Percentiles rank a stretch among this genome's conserved stretches.
These are phyloP conservation scores for Acorus calamus DNA, from an alignment of 106 monocot genomes.

Conservation along the genomic window DNA sequence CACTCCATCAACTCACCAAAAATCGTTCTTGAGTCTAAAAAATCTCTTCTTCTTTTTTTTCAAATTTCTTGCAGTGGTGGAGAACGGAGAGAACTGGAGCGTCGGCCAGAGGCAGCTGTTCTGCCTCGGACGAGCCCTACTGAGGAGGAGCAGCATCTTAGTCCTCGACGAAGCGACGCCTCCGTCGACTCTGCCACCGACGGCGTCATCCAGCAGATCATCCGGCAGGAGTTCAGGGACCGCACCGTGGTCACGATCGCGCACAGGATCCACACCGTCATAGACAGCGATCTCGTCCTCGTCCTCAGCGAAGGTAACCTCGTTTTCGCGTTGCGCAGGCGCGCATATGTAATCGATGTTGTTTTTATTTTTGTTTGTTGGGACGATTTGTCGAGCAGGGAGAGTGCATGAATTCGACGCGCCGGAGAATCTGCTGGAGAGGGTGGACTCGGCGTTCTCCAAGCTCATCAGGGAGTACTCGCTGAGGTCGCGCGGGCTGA, in stretches of 20 bases:
- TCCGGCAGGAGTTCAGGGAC: slow-evolving; percentile 48
- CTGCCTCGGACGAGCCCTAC: slow-evolving; percentile 68
- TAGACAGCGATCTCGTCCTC: slow-evolving; percentile 73
- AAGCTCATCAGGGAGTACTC: slow-evolving; percentile 79
- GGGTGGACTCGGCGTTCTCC: slow-evolving; percentile 71
- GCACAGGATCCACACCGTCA: slow-evolving; percentile 72
- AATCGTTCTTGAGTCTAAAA: too few species aligned
- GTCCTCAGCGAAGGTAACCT: slow-evolving; percentile 58
- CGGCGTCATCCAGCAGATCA: slow-evolving; percentile 49
- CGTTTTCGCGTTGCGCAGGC: neutral
- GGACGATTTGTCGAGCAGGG: slow-evolving; percentile 29
- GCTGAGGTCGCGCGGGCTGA: slow-evolving; percentile 24
- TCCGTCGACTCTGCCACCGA: slow-evolving; percentile 80
- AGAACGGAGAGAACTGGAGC: slow-evolving; percentile 84
- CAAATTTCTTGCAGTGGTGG: slow-evolving; percentile 28
- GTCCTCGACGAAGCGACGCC: slow-evolving; percentile 84
- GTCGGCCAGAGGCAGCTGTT: slow-evolving; percentile 79
- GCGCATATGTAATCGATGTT: neutral
- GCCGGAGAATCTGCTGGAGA: slow-evolving; percentile 60
- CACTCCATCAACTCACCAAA: too few species aligned
- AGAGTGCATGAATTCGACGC: slow-evolving; percentile 67
- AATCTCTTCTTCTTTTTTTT: neutral
- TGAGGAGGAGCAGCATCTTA: slow-evolving; percentile 62
- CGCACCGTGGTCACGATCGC: slow-evolving; percentile 80
- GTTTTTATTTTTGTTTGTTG: neutral